These are phyloP conservation scores for Roridomyces roridus DNA, from an alignment of 768 basidiomycete species.

Conservation along the genomic window DNA sequence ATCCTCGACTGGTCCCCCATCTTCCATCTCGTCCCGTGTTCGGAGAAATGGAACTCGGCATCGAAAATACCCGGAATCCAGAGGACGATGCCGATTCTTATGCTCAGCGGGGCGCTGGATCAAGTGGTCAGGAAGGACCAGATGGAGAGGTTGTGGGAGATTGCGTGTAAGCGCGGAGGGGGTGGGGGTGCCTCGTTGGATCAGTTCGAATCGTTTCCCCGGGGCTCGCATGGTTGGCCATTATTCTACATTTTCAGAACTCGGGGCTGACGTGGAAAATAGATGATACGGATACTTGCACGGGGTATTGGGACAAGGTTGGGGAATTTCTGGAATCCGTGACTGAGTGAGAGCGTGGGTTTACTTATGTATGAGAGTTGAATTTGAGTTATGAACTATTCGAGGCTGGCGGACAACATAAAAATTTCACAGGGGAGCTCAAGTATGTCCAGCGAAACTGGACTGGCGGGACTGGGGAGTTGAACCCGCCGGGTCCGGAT, in stretches of 20 bases:
- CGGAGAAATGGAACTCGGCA: constrained; percentile 73
- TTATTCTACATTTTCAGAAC: too few species aligned
- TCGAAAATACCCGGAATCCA: constrained; percentile 45
- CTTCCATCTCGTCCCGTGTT: constrained; percentile 62
- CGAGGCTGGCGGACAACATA: too few species aligned
- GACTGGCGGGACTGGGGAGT: too few species aligned
- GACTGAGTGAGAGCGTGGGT: too few species aligned
- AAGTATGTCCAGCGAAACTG: too few species aligned
- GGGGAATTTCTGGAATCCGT: constrained; percentile 32
- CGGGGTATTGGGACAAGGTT: constrained; percentile 42
- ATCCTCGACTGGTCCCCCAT: constrained; percentile 22
- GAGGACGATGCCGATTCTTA: constrained; percentile 56
- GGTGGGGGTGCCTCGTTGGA: constrained; percentile 24
- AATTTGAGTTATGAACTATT: too few species aligned
- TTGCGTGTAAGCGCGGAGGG: constrained; percentile 31
- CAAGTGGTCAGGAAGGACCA: constrained; percentile 60
- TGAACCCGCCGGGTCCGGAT: too few species aligned
- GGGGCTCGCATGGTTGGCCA: constrained; percentile 2
- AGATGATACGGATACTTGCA: constrained; percentile 11
- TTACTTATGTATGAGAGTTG: too few species aligned
- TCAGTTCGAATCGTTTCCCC: constrained; percentile 4
- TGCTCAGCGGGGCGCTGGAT: constrained; percentile 63
- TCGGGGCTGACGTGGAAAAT: too few species aligned
- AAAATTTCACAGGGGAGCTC: too few species aligned
- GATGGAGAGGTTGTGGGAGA: constrained; percentile 58